phyloP scores from a whole-genome alignment of 2,329 filamentous ascomycete genomes.

The Ceratocystis variospora region DNA sequence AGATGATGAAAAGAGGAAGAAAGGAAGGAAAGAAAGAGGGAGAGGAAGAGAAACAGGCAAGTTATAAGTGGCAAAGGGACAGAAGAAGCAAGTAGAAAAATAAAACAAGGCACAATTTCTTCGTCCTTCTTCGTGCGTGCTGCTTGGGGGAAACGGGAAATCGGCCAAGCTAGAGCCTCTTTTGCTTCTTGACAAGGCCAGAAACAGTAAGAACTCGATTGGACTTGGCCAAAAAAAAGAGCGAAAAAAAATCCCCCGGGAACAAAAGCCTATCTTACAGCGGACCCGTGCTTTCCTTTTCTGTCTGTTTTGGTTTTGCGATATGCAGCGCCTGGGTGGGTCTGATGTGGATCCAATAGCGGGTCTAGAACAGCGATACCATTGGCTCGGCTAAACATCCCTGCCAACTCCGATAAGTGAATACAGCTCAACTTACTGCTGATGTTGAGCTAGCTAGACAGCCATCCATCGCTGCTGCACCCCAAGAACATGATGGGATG shows the following conservation, averaged over 20 bases:
- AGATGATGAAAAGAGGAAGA: background rate
- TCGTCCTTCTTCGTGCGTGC: background rate
- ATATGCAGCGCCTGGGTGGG: no score
- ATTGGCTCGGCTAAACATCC: no score
- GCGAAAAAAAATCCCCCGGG: background rate
- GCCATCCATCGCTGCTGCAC: no score
- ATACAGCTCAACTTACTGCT: no score
- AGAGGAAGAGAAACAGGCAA: background rate
- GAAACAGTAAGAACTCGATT: background rate
- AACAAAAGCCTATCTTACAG: no score
- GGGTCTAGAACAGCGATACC: no score
- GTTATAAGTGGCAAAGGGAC: slow-evolving; percentile 2
- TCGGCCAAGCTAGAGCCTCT: background rate
- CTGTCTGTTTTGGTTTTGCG: no score
- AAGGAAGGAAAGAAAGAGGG: background rate
- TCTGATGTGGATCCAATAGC: no score
- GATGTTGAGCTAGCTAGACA: no score
- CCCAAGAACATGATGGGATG: no score
- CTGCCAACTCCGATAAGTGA: no score
- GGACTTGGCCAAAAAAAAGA: background rate
- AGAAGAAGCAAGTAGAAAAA: background rate
- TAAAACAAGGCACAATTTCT: background rate
- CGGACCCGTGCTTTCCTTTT: no score
- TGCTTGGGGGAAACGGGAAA: background rate
- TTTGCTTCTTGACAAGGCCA: background rate